These are phyloP conservation scores for Cutaneotrichosporon cutaneum DNA, from an alignment of 1,284 basidiomycete genomes.

Conservation along the genomic window DNA sequence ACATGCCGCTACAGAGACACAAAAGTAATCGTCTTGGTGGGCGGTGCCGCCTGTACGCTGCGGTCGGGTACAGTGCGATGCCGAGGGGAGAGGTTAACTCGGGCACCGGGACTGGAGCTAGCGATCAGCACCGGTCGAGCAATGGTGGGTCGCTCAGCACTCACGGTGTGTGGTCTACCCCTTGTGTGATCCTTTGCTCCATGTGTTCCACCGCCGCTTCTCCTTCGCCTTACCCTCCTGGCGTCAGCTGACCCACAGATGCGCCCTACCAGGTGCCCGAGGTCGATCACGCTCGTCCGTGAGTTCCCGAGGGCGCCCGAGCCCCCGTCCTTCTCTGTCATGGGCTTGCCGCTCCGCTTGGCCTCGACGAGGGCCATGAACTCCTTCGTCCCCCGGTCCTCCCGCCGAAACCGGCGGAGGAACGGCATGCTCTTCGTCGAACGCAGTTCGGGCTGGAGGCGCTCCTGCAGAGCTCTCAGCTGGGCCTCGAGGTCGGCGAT, in stretches of 20 bases:
- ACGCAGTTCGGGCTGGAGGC: background rate
- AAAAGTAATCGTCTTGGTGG: background rate
- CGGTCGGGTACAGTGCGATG: background rate
- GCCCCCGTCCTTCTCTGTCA: background rate
- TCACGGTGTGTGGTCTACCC: background rate
- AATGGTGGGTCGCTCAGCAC: background rate
- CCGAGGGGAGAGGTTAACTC: background rate
- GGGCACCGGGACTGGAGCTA: too few relatives aligned
- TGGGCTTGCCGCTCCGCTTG: background rate
- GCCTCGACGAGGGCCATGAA: background rate
- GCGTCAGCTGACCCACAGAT: background rate
- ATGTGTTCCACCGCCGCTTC: background rate
- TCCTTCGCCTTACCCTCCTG: background rate
- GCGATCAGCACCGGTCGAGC: too few relatives aligned
- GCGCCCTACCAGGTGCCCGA: background rate
- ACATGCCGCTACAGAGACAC: background rate
- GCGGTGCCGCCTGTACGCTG: background rate
- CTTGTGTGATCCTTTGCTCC: background rate
- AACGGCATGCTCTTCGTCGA: background rate
- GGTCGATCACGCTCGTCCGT: background rate
- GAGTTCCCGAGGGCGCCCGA: background rate
- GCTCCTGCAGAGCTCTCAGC: background rate
- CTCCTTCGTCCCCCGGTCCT: background rate
- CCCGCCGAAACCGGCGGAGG: background rate
- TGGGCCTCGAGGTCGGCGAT: slow-evolving; percentile 4